Evolutionary conservation across 805 yeast genomes (phyloP).

Genomic region (Pichia pseudocactophila): DNA sequence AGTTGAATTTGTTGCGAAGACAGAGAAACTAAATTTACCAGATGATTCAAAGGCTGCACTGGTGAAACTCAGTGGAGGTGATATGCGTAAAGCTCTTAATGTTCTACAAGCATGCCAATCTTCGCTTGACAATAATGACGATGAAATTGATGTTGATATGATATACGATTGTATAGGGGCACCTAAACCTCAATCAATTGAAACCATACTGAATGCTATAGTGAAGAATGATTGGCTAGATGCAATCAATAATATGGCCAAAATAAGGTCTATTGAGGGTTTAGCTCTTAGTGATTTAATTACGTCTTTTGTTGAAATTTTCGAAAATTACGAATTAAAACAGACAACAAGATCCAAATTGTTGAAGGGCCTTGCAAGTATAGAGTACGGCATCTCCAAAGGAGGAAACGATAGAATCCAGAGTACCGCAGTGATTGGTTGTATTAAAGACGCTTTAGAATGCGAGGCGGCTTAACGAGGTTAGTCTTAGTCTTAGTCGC

Average conservation of each 20-base stretch:
- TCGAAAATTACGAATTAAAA: slow-evolving; percentile 60
- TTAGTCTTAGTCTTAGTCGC: too few relatives aligned
- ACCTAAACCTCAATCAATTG: slow-evolving; percentile 82
- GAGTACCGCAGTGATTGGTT: slow-evolving; percentile 83
- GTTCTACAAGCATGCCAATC: slow-evolving; percentile 92
- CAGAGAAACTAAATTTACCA: slow-evolving; percentile 53
- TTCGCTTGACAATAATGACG: slow-evolving; percentile 43
- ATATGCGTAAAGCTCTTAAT: slow-evolving; percentile 91
- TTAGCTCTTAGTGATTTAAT: slow-evolving; percentile 83
- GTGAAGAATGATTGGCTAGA: slow-evolving; percentile 85
- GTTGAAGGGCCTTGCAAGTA: slow-evolving; percentile 67
- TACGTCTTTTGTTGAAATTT: slow-evolving; percentile 62
- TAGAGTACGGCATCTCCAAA: slow-evolving; percentile 82
- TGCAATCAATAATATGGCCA: slow-evolving; percentile 56
- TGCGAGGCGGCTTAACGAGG: slow-evolving; percentile 25
- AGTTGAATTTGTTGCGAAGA: slow-evolving; percentile 55
- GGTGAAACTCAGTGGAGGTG: slow-evolving; percentile 75
- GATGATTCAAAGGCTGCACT: slow-evolving; percentile 58
- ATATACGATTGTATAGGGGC: slow-evolving; percentile 94
- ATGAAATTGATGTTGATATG: slow-evolving; percentile 60
- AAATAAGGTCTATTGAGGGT: slow-evolving; percentile 65
- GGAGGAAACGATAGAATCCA: slow-evolving; percentile 93
- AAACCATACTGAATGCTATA: slow-evolving; percentile 64
- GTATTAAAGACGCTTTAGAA: slow-evolving; percentile 62
- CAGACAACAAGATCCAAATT: slow-evolving; percentile 53